A percentile compares a stretch with the other conserved stretches of the same genome.
These are phyloP conservation scores for Trichoderma erinaceum DNA, from an alignment of 495 filamentous ascomycete genomes.

Conservation along the genomic window DNA sequence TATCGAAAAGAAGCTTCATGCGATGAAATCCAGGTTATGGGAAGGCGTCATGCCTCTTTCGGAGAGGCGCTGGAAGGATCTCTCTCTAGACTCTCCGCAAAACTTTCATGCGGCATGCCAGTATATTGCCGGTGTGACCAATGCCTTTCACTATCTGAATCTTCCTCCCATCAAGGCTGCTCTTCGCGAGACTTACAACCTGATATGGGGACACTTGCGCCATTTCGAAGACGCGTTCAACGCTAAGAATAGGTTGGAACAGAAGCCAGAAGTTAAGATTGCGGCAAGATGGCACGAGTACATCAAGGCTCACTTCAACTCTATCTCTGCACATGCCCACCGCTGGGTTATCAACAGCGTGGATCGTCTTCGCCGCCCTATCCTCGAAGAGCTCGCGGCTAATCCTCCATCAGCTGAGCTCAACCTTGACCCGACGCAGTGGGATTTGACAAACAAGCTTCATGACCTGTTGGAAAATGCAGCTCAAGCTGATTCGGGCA, in stretches of 20 bases:
- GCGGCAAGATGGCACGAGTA: conserved; percentile 14
- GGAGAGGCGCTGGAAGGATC: conserved; percentile 12
- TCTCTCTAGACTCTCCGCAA: not conserved
- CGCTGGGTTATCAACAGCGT: not conserved
- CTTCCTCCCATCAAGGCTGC: not conserved
- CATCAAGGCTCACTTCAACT: not conserved
- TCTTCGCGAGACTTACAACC: conserved; percentile 11
- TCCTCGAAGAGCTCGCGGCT: not conserved
- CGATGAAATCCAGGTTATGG: conserved; percentile 15
- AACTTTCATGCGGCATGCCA: conserved; percentile 11
- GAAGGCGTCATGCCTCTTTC: conserved; percentile 14
- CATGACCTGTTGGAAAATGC: conserved; percentile 12
- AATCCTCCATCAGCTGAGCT: not conserved
- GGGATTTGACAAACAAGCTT: conserved; percentile 5
- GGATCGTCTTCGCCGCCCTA: not conserved
- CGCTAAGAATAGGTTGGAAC: not conserved
- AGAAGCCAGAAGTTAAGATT: not conserved
- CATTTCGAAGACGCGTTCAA: conserved; percentile 8
- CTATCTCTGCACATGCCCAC: not conserved
- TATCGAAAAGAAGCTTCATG: conserved; percentile 4
- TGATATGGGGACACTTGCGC: not conserved
- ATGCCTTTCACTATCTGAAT: conserved; percentile 14
- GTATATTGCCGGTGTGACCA: not conserved
- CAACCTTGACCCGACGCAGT: not conserved
- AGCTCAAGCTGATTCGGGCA: conserved; percentile 6